Evolutionary conservation across 805 yeast species (phyloP).

Genomic region (Wickerhamiella hasegawae): DNA sequence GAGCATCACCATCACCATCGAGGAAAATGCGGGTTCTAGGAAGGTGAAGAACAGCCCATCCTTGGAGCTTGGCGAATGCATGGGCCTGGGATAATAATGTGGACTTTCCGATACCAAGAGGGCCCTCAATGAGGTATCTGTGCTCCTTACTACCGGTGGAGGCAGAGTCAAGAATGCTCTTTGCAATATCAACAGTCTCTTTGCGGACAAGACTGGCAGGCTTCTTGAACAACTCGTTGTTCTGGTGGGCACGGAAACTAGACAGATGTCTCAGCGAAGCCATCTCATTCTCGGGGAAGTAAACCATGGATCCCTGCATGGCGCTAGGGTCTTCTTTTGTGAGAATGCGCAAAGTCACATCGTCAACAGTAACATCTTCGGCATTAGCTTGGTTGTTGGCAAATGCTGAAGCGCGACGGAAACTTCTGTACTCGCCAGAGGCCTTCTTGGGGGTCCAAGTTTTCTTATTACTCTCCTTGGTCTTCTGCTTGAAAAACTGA

Average conservation of each 20-base stretch:
- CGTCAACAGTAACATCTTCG: constrained; percentile 6
- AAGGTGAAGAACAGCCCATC: constrained; percentile 40
- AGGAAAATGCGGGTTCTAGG: constrained; percentile 43
- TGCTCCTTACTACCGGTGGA: background rate
- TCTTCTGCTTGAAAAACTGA: constrained; percentile 8
- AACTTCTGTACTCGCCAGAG: constrained; percentile 14
- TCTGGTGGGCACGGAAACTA: constrained; percentile 12
- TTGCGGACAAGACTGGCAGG: constrained; percentile 9
- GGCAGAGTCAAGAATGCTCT: background rate
- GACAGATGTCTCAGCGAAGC: constrained; percentile 11
- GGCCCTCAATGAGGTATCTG: constrained; percentile 11
- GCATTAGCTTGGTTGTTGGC: constrained; percentile 9
- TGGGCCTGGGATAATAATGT: constrained; percentile 55
- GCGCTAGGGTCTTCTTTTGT: background rate
- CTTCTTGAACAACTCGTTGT: constrained; percentile 12
- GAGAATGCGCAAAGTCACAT: constrained; percentile 1
- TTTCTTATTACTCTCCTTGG: constrained; percentile 4
- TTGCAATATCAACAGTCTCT: constrained; percentile 3
- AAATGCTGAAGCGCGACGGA: constrained; percentile 13
- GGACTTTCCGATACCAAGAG: constrained; percentile 63
- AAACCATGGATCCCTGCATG: constrained; percentile 2
- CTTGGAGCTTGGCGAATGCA: constrained; percentile 31
- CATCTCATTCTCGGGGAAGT: constrained; percentile 11
- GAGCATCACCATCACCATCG: constrained; percentile 62
- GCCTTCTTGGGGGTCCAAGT: constrained; percentile 10